Conservation (phyloP, 164 flowering plant species). For the Vitis rupestris region DNA sequence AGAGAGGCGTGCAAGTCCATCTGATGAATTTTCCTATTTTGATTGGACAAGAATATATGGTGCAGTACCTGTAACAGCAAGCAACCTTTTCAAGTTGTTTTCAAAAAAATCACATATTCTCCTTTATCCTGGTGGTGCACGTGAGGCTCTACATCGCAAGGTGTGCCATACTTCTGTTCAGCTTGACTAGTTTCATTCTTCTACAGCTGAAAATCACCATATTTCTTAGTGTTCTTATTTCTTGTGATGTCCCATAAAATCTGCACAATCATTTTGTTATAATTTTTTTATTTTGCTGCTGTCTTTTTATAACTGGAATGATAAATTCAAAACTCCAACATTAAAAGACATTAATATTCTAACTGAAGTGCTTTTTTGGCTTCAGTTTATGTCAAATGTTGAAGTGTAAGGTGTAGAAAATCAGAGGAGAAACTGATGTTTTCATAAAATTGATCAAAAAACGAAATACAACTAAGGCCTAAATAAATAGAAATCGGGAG, state of each 20-base stretch:
- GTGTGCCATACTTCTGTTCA: constrained; percentile 30
- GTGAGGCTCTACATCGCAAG: constrained; percentile 93
- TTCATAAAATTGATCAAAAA: too few relatives aligned
- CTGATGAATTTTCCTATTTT: constrained; percentile 27
- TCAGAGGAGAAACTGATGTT: too few relatives aligned
- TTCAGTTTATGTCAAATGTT: too few relatives aligned
- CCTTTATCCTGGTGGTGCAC: constrained; percentile 96
- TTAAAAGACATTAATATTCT: background rate
- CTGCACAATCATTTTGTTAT: background rate
- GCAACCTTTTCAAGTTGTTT: constrained; percentile 66
- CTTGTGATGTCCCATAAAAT: too few relatives aligned
- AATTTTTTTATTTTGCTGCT: background rate
- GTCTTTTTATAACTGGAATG: too few relatives aligned
- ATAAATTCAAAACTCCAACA: background rate
- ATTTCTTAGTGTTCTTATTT: background rate
- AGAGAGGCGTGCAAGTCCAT: constrained; percentile 14
- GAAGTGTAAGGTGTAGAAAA: too few relatives aligned
- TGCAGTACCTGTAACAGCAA: constrained; percentile 68
- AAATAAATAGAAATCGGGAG: too few relatives aligned
- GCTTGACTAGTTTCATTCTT: background rate
- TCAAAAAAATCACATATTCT: constrained; percentile 71
- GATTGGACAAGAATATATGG: constrained; percentile 72
- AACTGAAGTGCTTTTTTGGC: background rate
- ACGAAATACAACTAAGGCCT: too few relatives aligned
- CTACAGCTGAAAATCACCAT: background rate